Evolutionary conservation across 495 filamentous ascomycete species (phyloP).

Genomic region (Bombardia bombarda): DNA sequence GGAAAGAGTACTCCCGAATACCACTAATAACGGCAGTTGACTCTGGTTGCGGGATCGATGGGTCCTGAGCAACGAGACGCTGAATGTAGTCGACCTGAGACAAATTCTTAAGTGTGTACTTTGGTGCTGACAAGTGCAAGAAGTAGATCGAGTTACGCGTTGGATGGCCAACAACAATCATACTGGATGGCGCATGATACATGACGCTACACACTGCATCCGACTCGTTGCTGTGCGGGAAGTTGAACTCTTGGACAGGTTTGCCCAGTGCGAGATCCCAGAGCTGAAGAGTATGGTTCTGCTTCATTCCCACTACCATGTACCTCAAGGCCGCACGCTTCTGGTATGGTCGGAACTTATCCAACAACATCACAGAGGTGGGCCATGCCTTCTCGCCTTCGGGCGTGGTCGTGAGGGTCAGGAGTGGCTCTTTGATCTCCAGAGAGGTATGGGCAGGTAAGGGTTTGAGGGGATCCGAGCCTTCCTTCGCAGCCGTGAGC

Average conservation of each 20-base stretch:
- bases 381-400: conserved; percentile 86
- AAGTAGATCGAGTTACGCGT: conserved; percentile 97
- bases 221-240: conserved; percentile 93
- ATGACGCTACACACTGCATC: conserved; percentile 94
- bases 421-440: conserved; percentile 69
- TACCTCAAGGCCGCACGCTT: conserved; percentile 84
- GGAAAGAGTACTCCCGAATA: conserved; percentile 87
- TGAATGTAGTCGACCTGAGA: conserved; percentile 81
- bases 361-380: conserved; percentile 89
- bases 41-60: conserved; percentile 69
- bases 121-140: conserved; percentile 85
- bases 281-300: conserved; percentile 96
- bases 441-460: conserved; percentile 45
- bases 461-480: conserved; percentile 43
- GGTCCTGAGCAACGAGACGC: conserved; percentile 63
- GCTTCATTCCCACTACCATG: conserved; percentile 94
- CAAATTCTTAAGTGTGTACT: conserved; percentile 71
- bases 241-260: conserved; percentile 91
- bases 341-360: conserved; percentile 85
- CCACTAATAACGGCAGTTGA: conserved; percentile 95
- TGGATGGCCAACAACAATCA: conserved; percentile 91
- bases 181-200: conserved; percentile 82
- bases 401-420: conserved; percentile 69
- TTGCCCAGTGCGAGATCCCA: conserved; percentile 96
- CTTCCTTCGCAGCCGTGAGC: conserved; percentile 50